phyloP scores from a whole-genome alignment of 2,329 filamentous ascomycete genomes.

The Arthrobotrys entomopaga region DNA sequence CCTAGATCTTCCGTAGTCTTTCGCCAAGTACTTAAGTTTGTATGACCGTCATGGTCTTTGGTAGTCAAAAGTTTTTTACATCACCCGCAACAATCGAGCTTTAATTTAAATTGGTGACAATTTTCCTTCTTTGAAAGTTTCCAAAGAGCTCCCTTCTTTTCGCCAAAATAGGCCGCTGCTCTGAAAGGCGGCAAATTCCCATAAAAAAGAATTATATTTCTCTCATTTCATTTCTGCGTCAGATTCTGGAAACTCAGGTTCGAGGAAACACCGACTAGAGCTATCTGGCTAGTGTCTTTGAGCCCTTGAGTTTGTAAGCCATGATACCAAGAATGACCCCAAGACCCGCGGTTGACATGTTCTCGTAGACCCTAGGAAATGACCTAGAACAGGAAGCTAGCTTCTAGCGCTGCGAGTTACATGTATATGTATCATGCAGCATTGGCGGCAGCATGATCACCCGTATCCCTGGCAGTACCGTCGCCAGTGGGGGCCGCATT shows the following conservation, averaged over 20 bases:
- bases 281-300: conserved; percentile 17
- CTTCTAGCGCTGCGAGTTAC: conserved; percentile 17
- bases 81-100: no score
- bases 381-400: conserved; percentile 53
- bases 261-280: conserved; percentile 1
- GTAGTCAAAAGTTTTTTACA: no score
- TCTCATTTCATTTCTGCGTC: conserved; percentile 31
- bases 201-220: conserved; percentile 55
- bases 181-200: conserved; percentile 28
- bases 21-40: conserved; percentile 51
- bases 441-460: conserved; percentile 31
- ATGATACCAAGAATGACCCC: conserved; percentile 48
- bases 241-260: conserved; percentile 39
- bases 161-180: conserved; percentile 50
- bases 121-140: conserved; percentile 40
- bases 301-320: conserved; percentile 8
- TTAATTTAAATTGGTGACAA: conserved; percentile 22
- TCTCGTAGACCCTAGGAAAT: conserved; percentile 23
- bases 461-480: conserved; percentile 14
- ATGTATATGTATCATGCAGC: neutral
- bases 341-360: conserved; percentile 25
- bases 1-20: conserved; percentile 39
- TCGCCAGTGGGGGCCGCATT: conserved; percentile 37
- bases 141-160: conserved; percentile 44
- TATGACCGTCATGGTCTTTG: neutral